Evolutionary conservation across 257 asterid genomes (phyloP).

Genomic region (Cruciata laevipes): DNA sequence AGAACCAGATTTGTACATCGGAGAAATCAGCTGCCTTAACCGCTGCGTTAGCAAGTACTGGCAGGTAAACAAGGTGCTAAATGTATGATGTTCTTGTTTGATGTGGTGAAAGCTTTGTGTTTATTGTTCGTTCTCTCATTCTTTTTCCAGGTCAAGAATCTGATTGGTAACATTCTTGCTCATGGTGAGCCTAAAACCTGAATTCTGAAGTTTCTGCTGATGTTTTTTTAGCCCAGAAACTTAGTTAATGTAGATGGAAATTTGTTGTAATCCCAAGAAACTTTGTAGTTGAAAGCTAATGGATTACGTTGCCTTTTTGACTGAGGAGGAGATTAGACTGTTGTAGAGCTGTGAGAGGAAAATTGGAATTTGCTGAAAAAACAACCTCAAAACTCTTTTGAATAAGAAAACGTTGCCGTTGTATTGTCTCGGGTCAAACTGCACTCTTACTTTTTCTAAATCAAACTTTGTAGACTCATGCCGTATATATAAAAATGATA

Average conservation of each 20-base stretch:
- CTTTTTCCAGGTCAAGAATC: slow-evolving; percentile 29
- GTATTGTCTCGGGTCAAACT: too few relatives aligned
- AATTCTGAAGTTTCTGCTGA: not conserved
- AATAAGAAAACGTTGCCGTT: not conserved
- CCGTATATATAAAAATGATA: too few relatives aligned
- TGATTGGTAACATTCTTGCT: slow-evolving; percentile 34
- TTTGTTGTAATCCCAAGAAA: not conserved
- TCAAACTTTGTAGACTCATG: too few relatives aligned
- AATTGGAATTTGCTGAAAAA: not conserved
- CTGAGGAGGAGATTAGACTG: not conserved
- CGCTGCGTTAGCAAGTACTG: slow-evolving; percentile 45
- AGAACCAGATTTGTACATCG: slow-evolving; percentile 37
- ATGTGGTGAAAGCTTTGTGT: not conserved
- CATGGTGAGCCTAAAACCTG: slow-evolving; percentile 24
- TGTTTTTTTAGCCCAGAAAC: not conserved
- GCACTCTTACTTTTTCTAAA: too few relatives aligned
- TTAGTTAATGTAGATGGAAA: not conserved
- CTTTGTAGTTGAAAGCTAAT: not conserved
- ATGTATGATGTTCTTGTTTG: not conserved
- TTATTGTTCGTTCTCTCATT: not conserved
- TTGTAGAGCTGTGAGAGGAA: not conserved
- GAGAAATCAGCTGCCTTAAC: slow-evolving; percentile 49
- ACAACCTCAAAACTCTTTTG: not conserved
- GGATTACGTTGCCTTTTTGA: not conserved
- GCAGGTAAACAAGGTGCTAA: slow-evolving; percentile 27